A percentile compares a stretch with the other conserved stretches of the same genome.
Evolutionary conservation across 2,329 filamentous ascomycete genomes (phyloP).

Genomic region (Stemphylium lycopersici): DNA sequence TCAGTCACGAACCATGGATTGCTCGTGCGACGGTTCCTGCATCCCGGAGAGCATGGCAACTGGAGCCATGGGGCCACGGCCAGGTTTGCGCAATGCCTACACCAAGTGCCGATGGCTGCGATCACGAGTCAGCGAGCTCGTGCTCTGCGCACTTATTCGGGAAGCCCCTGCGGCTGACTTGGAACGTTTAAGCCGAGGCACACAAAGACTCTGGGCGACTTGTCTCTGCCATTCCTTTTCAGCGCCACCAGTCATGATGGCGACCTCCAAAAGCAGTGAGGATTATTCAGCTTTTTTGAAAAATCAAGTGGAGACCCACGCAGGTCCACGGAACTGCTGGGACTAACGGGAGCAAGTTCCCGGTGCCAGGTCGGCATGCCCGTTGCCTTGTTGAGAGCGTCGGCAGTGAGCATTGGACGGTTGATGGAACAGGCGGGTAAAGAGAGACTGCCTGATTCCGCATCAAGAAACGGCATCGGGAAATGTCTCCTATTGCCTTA

Average conservation of each 20-base stretch:
- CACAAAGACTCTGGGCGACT: neutral
- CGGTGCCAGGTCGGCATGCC: neutral
- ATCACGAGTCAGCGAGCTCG: constrained; percentile 4
- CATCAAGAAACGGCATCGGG: neutral
- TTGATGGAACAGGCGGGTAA: constrained; percentile 2
- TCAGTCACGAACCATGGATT: constrained; percentile 1
- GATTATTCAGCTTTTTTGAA: neutral
- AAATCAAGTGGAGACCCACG: neutral
- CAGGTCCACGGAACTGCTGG: constrained; percentile 1
- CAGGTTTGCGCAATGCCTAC: neutral
- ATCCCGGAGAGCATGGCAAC: neutral
- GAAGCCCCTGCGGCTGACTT: neutral
- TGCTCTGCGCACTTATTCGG: neutral
- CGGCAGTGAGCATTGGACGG: constrained; percentile 1
- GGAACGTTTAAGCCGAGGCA: neutral
- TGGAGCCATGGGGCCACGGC: neutral
- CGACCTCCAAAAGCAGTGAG: neutral
- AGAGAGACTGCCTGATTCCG: constrained; percentile 1
- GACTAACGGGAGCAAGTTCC: constrained; percentile 3
- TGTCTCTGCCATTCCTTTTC: neutral
- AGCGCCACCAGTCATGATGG: neutral
- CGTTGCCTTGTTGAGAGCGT: constrained; percentile 1
- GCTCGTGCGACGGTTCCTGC: constrained; percentile 6
- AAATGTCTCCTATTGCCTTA: neutral
- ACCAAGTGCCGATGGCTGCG: constrained; percentile 9